Evolutionary conservation across 2,329 filamentous ascomycete genomes (phyloP).

Genomic region (Colletotrichum sp.): DNA sequence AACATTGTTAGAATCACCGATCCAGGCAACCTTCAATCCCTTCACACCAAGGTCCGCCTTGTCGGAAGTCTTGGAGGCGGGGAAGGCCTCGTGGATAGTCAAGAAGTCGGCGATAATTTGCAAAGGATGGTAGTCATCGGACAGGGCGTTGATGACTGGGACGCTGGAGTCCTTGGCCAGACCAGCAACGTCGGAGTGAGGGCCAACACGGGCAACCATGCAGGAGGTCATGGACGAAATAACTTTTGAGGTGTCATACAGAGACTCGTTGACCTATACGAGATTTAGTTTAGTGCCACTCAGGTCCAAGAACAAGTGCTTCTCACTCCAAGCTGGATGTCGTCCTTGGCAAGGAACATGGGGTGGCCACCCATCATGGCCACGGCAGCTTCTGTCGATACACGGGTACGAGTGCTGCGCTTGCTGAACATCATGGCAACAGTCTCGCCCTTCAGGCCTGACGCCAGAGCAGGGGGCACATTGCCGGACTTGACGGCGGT

Average conservation of each 20-base stretch:
- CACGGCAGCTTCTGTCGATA: constrained; percentile 92
- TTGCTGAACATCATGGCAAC: constrained; percentile 98
- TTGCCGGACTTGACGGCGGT: constrained; percentile 73
- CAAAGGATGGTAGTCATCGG: constrained; percentile 89
- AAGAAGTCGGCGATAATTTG: constrained; percentile 95
- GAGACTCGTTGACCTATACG: constrained; percentile 80
- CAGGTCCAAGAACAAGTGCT: background rate
- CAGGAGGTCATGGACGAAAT: constrained; percentile 93
- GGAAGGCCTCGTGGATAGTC: constrained; percentile 83
- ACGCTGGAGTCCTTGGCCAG: constrained; percentile 76
- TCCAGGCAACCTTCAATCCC: constrained; percentile 91
- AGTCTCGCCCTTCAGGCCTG: constrained; percentile 73
- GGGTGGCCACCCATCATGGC: constrained; percentile 88
- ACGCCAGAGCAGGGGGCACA: constrained; percentile 61
- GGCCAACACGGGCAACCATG: constrained; percentile 79
- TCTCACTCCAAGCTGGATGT: constrained; percentile 90
- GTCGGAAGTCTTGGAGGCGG: constrained; percentile 39
- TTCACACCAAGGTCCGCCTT: constrained; percentile 66
- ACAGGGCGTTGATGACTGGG: constrained; percentile 86
- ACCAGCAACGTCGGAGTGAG: constrained; percentile 74
- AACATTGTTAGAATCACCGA: constrained; percentile 97
- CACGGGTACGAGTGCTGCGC: constrained; percentile 88
- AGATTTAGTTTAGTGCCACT: background rate
- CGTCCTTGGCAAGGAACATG: constrained; percentile 95
- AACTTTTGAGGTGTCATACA: constrained; percentile 90